Evolutionary conservation across 495 filamentous ascomycete species (phyloP).

Genomic region (Schizothecium vesticola): DNA sequence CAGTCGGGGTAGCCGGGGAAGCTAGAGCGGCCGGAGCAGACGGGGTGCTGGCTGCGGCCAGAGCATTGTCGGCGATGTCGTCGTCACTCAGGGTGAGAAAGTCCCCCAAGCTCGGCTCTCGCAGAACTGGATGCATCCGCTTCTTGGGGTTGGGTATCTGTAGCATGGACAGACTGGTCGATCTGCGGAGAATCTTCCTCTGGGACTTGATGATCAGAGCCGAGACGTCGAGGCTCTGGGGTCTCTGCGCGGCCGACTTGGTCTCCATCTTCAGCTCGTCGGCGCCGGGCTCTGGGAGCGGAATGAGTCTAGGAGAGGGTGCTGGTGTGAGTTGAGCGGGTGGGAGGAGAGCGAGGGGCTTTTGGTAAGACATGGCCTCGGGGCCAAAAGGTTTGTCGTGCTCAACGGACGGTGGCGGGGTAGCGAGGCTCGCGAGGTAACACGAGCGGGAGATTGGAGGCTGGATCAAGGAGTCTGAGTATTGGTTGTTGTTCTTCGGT

Average conservation of each 20-base stretch:
- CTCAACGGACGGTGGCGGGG: constrained; percentile 16
- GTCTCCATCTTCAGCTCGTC: not conserved
- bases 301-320: constrained; percentile 20
- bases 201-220: not conserved
- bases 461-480: not conserved
- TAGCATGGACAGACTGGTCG: constrained; percentile 21
- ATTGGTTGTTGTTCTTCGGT: constrained; percentile 8
- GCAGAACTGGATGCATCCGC: constrained; percentile 18
- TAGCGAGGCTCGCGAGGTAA: not conserved
- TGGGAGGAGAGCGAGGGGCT: not conserved
- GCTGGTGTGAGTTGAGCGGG: constrained; percentile 14
- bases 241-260: not conserved
- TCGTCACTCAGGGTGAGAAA: constrained; percentile 44
- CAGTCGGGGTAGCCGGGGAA: not conserved
- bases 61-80: constrained; percentile 38
- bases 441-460: not conserved
- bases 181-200: constrained; percentile 12
- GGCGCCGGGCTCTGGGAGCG: constrained; percentile 5
- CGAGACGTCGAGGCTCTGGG: constrained; percentile 7
- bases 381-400: constrained; percentile 12
- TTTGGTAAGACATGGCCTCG: not conserved
- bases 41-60: constrained; percentile 4
- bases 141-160: not conserved
- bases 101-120: constrained; percentile 41
- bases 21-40: constrained; percentile 1